These are phyloP conservation scores for Xylaria sp. DNA, from an alignment of 2,329 filamentous ascomycete genomes.

Conservation along the genomic window DNA sequence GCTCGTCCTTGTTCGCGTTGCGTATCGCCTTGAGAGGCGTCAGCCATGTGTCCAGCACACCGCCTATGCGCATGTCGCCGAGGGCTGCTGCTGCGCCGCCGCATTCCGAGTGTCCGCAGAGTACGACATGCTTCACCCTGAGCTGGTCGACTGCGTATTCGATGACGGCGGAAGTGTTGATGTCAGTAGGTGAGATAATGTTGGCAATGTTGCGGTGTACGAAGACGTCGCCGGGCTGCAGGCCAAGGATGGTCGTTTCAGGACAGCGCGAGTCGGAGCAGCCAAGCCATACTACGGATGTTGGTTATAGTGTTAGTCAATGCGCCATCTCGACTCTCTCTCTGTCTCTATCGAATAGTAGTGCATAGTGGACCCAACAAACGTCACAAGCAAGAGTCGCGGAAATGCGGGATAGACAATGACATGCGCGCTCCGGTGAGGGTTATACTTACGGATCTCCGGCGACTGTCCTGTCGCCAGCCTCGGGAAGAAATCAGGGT, in stretches of 20 bases:
- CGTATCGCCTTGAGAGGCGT: conserved; percentile 60
- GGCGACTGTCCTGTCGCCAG: conserved; percentile 74
- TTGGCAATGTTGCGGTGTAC: conserved; percentile 93
- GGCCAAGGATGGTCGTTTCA: conserved; percentile 81
- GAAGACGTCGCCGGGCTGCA: conserved; percentile 86
- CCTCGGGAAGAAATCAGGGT: conserved; percentile 76
- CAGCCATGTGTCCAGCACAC: conserved; percentile 66
- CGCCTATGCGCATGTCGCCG: conserved; percentile 58
- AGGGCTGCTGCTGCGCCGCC: conserved; percentile 73
- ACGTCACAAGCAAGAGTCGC: not conserved
- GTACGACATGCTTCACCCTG: conserved; percentile 75
- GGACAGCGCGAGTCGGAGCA: conserved; percentile 88
- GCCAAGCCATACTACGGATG: conserved; percentile 77
- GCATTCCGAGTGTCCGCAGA: conserved; percentile 75
- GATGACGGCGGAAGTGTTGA: conserved; percentile 79
- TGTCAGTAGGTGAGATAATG: conserved; percentile 77
- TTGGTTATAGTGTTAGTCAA: conserved; percentile 15
- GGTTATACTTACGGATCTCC: conserved; percentile 62
- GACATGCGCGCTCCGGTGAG: not conserved
- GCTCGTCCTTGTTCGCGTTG: conserved; percentile 62
- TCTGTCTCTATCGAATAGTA: not conserved
- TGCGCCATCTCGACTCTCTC: not conserved
- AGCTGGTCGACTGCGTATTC: conserved; percentile 81
- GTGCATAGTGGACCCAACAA: not conserved
- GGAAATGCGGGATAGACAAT: not conserved